Conservation (phyloP, 176 grass and related monocot genomes). For the Oryza punctata region DNA sequence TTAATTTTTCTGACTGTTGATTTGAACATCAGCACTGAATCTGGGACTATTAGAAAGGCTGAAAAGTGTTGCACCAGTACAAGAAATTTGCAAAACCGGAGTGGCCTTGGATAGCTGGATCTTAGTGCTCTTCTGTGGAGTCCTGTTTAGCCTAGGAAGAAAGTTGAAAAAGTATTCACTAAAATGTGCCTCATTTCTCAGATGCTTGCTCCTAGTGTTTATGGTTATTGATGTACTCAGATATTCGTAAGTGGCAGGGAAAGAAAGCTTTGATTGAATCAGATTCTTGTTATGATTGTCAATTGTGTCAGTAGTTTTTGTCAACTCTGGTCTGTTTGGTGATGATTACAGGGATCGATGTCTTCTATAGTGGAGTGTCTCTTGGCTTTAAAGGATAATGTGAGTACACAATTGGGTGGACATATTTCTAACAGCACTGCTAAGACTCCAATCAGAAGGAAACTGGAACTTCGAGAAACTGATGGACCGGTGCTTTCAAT, state of each 20-base stretch:
- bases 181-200: conserved; percentile 14
- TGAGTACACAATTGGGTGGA: conserved; percentile 46
- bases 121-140: conserved; percentile 30
- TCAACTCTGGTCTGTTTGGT: conserved; percentile 26
- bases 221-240: not conserved
- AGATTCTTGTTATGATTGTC: conserved; percentile 11
- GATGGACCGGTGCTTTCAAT: conserved; percentile 44
- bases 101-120: conserved; percentile 36
- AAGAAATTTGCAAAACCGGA: conserved; percentile 29
- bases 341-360: conserved; percentile 69
- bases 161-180: conserved; percentile 4
- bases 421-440: conserved; percentile 37
- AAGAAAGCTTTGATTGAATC: conserved; percentile 16
- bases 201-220: conserved; percentile 13
- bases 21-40: not conserved
- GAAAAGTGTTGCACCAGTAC: not conserved
- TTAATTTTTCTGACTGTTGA: conserved; percentile 11
- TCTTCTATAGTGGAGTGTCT: conserved; percentile 80
- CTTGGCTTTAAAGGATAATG: conserved; percentile 78
- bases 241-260: conserved; percentile 12
- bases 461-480: conserved; percentile 49
- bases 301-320: conserved; percentile 34
- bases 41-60: conserved; percentile 24
- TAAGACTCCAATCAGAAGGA: conserved; percentile 57
- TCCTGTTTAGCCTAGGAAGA: not conserved